Evolutionary conservation across 352 stramenopile genomes (phyloP).

Genomic region (Globisporangium alternatum): DNA sequence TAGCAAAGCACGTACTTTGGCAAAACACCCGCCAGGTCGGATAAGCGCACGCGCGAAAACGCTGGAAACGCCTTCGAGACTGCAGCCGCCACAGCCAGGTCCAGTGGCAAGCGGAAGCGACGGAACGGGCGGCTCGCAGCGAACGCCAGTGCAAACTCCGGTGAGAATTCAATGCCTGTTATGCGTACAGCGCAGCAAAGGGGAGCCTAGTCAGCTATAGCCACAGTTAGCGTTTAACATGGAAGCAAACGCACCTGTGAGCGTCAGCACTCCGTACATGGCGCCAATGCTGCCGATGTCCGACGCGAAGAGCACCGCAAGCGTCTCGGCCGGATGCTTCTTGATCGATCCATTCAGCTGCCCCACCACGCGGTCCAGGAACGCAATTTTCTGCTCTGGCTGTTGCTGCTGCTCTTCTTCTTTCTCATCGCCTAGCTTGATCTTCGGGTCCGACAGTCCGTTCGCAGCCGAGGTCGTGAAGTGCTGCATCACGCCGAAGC

Average conservation of each 20-base stretch:
- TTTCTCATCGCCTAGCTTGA: not conserved
- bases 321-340: constrained; percentile 65
- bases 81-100: constrained; percentile 62
- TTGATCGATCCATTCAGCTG: constrained; percentile 80
- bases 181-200: not conserved
- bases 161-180: constrained; percentile 66
- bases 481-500: not conserved
- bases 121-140: constrained; percentile 81
- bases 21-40: constrained; percentile 53
- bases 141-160: constrained; percentile 85
- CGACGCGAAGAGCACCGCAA: constrained; percentile 74
- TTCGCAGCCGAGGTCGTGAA: constrained; percentile 1
- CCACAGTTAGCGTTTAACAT: too few relatives aligned
- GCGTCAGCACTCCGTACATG: constrained; percentile 70
- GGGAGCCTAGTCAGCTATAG: too few relatives aligned
- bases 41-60: constrained; percentile 70
- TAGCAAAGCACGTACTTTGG: constrained; percentile 37
- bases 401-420: constrained; percentile 1
- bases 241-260: constrained; percentile 31
- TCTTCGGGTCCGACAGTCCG: not conserved
- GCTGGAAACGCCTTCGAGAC: constrained; percentile 69
- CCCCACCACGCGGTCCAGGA: constrained; percentile 68
- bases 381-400: constrained; percentile 5
- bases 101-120: constrained; percentile 71
- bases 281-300: constrained; percentile 80